A percentile compares a stretch with the other conserved stretches of the same genome.
Conservation (phyloP, 2,329 filamentous ascomycete genomes). For the Colletotrichum cordylinicola region DNA sequence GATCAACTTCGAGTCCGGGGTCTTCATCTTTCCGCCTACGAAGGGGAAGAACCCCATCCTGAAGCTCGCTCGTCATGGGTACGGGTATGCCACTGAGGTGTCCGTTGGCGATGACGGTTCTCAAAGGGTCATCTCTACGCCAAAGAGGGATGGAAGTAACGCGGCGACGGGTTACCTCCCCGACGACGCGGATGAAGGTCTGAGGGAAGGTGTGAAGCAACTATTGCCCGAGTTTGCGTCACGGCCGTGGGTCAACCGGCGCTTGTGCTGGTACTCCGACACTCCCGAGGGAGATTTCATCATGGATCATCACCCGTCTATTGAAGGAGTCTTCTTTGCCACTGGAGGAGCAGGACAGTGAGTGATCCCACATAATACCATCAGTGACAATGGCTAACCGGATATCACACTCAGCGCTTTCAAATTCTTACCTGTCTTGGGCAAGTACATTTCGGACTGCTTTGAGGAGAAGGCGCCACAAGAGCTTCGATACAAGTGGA, state of each 20-base stretch:
- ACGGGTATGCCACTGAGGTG: slow-evolving; percentile 60
- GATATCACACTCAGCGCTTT: slow-evolving; percentile 22
- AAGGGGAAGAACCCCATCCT: slow-evolving; percentile 52
- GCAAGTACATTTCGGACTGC: slow-evolving; percentile 34
- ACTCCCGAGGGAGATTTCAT: slow-evolving; percentile 70
- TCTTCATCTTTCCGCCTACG: slow-evolving; percentile 62
- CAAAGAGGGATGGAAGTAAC: slow-evolving; percentile 40
- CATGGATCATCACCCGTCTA: slow-evolving; percentile 59
- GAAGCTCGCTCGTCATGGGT: slow-evolving; percentile 67
- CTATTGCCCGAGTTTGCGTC: slow-evolving; percentile 61
- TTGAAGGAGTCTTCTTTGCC: slow-evolving; percentile 51
- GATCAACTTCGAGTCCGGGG: slow-evolving; percentile 58
- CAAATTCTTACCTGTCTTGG: slow-evolving; percentile 31
- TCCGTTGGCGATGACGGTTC: slow-evolving; percentile 52
- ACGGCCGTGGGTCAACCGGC: slow-evolving; percentile 53
- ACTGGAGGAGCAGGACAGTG: slow-evolving; percentile 53
- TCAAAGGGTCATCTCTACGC: slow-evolving; percentile 57
- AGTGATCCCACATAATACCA: background rate
- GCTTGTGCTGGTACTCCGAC: slow-evolving; percentile 71
- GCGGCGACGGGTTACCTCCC: slow-evolving; percentile 74
- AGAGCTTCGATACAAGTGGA: slow-evolving; percentile 35
- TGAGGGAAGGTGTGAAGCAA: slow-evolving; percentile 55
- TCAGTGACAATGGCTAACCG: background rate
- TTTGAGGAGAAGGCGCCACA: slow-evolving; percentile 34
- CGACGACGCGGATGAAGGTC: slow-evolving; percentile 64